Percentiles rank a stretch among this genome's conserved stretches.
Conservation (phyloP, 2,329 filamentous ascomycete species). For the Aspergillus novofumigatus region DNA sequence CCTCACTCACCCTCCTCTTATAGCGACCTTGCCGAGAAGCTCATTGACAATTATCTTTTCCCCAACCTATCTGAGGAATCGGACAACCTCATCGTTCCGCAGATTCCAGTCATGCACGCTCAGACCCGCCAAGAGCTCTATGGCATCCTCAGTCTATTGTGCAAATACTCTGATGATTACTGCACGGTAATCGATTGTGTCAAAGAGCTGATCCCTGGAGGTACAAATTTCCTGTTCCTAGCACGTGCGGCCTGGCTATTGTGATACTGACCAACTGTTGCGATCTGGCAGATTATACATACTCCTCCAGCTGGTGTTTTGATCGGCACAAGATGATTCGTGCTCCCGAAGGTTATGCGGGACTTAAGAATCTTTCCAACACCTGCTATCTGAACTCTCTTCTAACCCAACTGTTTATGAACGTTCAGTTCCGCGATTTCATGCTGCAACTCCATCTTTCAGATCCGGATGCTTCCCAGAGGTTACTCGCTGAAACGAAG, state of each 20-base stretch:
- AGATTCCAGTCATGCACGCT: conserved; percentile 50
- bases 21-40: conserved; percentile 44
- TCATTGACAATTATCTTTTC: conserved; percentile 65
- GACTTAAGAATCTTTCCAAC: conserved; percentile 86
- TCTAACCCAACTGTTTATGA: conserved; percentile 94
- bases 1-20: conserved; percentile 4
- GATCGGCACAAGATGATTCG: conserved; percentile 67
- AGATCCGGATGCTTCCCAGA: conserved; percentile 56
- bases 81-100: conserved; percentile 27
- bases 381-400: conserved; percentile 97
- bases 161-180: conserved; percentile 50
- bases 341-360: conserved; percentile 76
- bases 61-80: conserved; percentile 46
- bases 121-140: conserved; percentile 58
- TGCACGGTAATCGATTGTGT: conserved; percentile 50
- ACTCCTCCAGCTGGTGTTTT: conserved; percentile 58
- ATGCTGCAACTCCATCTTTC: conserved; percentile 63
- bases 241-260: conserved; percentile 13
- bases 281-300: conserved; percentile 50
- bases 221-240: conserved; percentile 32
- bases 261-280: background rate
- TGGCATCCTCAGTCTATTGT: conserved; percentile 55
- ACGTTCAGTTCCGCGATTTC: conserved; percentile 78
- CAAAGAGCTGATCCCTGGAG: conserved; percentile 49
- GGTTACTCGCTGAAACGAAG: conserved; percentile 71